Percentiles rank a stretch among this genome's conserved stretches.
Evolutionary conservation across 176 grass and related monocot species (phyloP).

Genomic region (Eragrostis curvula): DNA sequence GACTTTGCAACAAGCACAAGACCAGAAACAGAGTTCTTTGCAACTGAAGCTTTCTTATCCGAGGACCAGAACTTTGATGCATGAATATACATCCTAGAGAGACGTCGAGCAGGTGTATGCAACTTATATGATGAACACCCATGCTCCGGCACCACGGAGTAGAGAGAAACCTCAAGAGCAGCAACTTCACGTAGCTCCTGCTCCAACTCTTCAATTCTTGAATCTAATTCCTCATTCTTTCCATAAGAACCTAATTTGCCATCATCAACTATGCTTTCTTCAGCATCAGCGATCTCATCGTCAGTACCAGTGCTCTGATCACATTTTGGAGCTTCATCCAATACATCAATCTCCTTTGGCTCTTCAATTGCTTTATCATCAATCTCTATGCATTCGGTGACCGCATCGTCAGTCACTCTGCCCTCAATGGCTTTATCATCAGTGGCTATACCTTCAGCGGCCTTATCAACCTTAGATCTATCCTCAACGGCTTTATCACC

Average conservation of each 20-base stretch:
- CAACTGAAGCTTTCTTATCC: slow-evolving; percentile 66
- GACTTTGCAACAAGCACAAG: slow-evolving; percentile 86
- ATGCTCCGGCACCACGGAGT: slow-evolving; percentile 79
- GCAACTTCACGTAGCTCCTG: slow-evolving; percentile 81
- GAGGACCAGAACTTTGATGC: slow-evolving; percentile 78
- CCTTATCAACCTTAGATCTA: neutral
- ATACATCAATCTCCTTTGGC: slow-evolving; percentile 84
- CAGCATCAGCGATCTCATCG: slow-evolving; percentile 69
- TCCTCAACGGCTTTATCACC: slow-evolving; percentile 38
- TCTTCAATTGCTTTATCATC: slow-evolving; percentile 61
- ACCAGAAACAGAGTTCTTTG: slow-evolving; percentile 71
- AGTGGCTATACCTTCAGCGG: neutral
- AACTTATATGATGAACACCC: slow-evolving; percentile 86
- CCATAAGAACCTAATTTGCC: slow-evolving; percentile 51
- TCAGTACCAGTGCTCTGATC: slow-evolving; percentile 88
- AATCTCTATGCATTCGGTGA: slow-evolving; percentile 32
- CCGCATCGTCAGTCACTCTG: slow-evolving; percentile 31
- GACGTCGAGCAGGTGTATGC: slow-evolving; percentile 80
- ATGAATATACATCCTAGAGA: slow-evolving; percentile 83
- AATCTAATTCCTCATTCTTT: slow-evolving; percentile 58
- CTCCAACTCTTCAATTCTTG: slow-evolving; percentile 67
- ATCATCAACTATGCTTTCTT: slow-evolving; percentile 61
- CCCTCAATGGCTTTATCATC: slow-evolving; percentile 30
- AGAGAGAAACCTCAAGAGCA: slow-evolving; percentile 84
- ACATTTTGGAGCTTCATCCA: slow-evolving; percentile 82